Evolutionary conservation across 129 eudicot species (phyloP).

Genomic region (Tagetes patula): DNA sequence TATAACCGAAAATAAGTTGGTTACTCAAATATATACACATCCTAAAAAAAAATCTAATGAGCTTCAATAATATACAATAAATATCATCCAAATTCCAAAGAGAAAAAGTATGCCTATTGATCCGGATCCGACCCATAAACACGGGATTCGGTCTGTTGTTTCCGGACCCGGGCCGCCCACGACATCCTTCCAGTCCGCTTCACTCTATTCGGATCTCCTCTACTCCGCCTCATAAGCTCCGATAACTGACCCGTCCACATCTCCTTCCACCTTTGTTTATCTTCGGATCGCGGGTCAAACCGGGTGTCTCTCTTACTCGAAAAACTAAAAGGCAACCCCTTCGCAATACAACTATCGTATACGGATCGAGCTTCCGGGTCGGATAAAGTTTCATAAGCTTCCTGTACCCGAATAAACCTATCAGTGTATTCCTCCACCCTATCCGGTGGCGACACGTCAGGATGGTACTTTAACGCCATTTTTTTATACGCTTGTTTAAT

Average conservation of each 20-base stretch:
- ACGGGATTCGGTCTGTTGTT: slow-evolving; percentile 27
- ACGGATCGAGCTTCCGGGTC: slow-evolving; percentile 55
- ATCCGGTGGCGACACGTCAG: slow-evolving; percentile 57
- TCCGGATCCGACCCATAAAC: slow-evolving; percentile 26
- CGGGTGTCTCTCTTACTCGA: slow-evolving; percentile 29
- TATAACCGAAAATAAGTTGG: not conserved
- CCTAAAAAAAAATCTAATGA: not conserved
- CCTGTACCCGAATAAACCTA: slow-evolving; percentile 53
- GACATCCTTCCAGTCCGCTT: slow-evolving; percentile 29
- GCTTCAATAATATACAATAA: not conserved
- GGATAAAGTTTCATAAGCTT: slow-evolving; percentile 66
- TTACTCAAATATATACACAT: too few relatives aligned
- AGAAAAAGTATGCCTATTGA: not conserved
- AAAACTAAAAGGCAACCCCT: slow-evolving; percentile 33
- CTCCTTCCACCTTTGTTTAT: slow-evolving; percentile 45
- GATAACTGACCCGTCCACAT: slow-evolving; percentile 50
- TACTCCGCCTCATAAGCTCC: slow-evolving; percentile 40
- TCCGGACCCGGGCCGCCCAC: slow-evolving; percentile 62
- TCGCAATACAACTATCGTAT: slow-evolving; percentile 48
- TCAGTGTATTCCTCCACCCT: slow-evolving; percentile 42
- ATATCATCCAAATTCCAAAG: not conserved
- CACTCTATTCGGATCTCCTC: slow-evolving; percentile 7
- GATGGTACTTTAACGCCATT: slow-evolving; percentile 44
- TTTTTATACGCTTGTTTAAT: slow-evolving; percentile 59
- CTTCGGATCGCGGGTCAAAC: slow-evolving; percentile 33